These are phyloP conservation scores for Luzula sylvatica DNA, from an alignment of 176 grass and related monocot genomes.

Conservation along the genomic window DNA sequence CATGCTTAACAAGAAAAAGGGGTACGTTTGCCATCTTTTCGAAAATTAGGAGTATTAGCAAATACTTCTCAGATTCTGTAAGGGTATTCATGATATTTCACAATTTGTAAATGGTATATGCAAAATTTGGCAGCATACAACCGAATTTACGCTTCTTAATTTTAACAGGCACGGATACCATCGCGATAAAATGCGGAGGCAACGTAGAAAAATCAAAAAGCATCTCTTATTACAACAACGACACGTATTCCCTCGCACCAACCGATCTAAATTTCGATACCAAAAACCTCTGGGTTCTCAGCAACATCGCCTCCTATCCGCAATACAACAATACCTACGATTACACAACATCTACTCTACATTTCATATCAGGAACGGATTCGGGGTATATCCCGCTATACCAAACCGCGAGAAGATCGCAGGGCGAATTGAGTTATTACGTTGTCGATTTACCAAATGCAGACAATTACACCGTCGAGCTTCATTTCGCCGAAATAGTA, in stretches of 20 bases:
- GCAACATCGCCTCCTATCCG: slow-evolving; percentile 9
- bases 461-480: slow-evolving; percentile 6
- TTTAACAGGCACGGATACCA: background rate
- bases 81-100: too few relatives aligned
- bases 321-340: slow-evolving; percentile 2
- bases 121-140: too few relatives aligned
- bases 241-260: slow-evolving; percentile 7
- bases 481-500: slow-evolving; percentile 18
- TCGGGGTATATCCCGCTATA: background rate
- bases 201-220: background rate
- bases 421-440: slow-evolving; percentile 10
- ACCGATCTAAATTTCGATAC: slow-evolving; percentile 9
- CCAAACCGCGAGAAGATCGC: slow-evolving; percentile 11
- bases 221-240: slow-evolving; percentile 17
- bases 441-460: slow-evolving; percentile 16
- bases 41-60: too few relatives aligned
- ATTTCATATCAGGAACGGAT: background rate
- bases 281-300: slow-evolving; percentile 10
- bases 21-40: too few relatives aligned
- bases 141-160: too few relatives aligned
- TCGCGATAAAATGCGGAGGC: slow-evolving; percentile 19
- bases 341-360: background rate
- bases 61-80: too few relatives aligned
- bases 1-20: too few relatives aligned
- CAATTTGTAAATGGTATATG: too few relatives aligned